Evolutionary conservation across 148 eudicot species (phyloP).

Genomic region (Salicornia ramosissima): DNA sequence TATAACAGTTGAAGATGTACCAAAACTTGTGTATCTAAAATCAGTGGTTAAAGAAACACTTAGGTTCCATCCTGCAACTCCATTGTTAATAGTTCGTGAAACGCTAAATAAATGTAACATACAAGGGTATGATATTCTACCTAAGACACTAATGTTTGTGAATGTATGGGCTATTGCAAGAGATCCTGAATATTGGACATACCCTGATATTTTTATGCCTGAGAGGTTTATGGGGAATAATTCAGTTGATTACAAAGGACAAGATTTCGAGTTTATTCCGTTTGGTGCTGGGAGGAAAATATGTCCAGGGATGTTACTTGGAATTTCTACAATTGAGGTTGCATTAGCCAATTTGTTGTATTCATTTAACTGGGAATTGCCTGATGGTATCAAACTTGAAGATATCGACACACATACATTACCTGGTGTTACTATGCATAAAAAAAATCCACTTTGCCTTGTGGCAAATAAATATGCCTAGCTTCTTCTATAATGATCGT

Average conservation of each 20-base stretch:
- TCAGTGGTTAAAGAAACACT: conserved; percentile 37
- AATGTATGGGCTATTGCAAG: conserved; percentile 34
- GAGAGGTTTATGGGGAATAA: conserved; percentile 34
- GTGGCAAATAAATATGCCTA: not conserved
- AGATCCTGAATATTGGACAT: conserved; percentile 32
- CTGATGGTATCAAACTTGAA: conserved; percentile 25
- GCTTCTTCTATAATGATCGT: not conserved
- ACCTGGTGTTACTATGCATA: conserved; percentile 38
- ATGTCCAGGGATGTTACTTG: conserved; percentile 38
- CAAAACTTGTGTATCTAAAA: conserved; percentile 22
- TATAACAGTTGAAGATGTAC: conserved; percentile 21
- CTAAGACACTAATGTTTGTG: conserved; percentile 27
- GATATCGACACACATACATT: conserved; percentile 30
- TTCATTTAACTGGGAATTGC: conserved; percentile 39
- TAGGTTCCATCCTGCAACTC: conserved; percentile 30
- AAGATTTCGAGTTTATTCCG: conserved; percentile 31
- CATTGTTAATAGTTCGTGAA: conserved; percentile 34
- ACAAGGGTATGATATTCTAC: conserved; percentile 30
- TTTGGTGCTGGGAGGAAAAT: conserved; percentile 43
- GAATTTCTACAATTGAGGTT: conserved; percentile 28
- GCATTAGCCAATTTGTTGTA: conserved; percentile 37
- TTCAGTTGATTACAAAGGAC: conserved; percentile 29
- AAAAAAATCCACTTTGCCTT: conserved; percentile 31
- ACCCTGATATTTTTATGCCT: conserved; percentile 27
- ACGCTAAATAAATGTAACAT: conserved; percentile 21